Percentiles rank a stretch among this genome's conserved stretches.
Conservation (phyloP, 169 alveolate genomes). For the Eimeria tenella region DNA sequence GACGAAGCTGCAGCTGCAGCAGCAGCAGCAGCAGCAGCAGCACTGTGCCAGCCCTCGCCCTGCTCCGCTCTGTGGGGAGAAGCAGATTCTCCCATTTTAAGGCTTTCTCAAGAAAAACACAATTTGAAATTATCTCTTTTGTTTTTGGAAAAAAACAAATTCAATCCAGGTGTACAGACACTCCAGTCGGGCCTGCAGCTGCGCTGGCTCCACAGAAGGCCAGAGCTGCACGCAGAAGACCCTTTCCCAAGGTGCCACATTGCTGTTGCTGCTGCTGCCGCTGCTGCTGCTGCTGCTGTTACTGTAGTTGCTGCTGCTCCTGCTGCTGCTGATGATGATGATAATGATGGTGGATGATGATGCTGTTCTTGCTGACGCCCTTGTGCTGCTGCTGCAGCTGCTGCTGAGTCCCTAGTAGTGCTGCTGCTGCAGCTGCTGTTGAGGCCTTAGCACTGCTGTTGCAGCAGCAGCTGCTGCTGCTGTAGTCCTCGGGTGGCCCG, state of each 20-base stretch:
- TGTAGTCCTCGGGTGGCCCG: too few relatives aligned
- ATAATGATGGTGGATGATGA: background rate
- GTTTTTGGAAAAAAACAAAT: background rate
- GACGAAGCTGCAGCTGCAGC: background rate
- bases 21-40: constrained; percentile 12
- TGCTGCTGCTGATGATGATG: background rate
- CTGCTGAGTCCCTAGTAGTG: too few relatives aligned
- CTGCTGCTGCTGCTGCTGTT: background rate
- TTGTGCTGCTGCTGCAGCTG: constrained; percentile 1
- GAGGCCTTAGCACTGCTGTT: too few relatives aligned
- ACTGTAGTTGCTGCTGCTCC: background rate
- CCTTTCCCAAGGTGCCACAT: too few relatives aligned
- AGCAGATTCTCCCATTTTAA: background rate
- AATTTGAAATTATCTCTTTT: background rate
- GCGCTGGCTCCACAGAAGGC: background rate
- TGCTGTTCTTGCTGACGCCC: background rate
- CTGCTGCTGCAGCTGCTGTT: too few relatives aligned
- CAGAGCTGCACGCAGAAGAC: background rate
- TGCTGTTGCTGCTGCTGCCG: too few relatives aligned
- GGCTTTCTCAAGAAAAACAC: background rate
- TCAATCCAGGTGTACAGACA: background rate
- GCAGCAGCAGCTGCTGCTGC: too few relatives aligned
- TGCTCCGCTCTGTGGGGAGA: constrained; percentile 8
- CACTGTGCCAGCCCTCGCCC: constrained; percentile 6
- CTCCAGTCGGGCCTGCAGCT: background rate